These are phyloP conservation scores for Boletellus ananas DNA, from an alignment of 768 basidiomycete genomes.

Conservation along the genomic window DNA sequence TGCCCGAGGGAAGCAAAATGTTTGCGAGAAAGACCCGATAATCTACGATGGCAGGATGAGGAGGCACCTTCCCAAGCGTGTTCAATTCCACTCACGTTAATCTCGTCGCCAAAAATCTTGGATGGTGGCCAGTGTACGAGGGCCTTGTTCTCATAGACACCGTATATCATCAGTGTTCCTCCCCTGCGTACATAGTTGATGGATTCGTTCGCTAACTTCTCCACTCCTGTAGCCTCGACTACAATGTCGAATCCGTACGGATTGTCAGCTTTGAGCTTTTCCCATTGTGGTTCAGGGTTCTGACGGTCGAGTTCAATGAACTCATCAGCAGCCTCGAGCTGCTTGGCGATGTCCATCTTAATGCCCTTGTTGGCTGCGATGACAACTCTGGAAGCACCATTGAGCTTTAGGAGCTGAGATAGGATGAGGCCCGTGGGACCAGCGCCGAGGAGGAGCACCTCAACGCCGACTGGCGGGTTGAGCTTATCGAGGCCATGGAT, in stretches of 20 bases:
- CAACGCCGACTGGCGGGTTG: constrained; percentile 73
- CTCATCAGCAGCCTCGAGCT: constrained; percentile 76
- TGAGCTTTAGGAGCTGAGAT: constrained; percentile 81
- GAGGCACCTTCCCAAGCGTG: background rate
- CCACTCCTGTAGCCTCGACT: constrained; percentile 75
- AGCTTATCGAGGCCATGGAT: constrained; percentile 91
- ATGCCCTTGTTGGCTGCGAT: constrained; percentile 88
- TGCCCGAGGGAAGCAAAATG: constrained; percentile 86
- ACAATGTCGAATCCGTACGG: constrained; percentile 92
- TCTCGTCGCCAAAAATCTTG: constrained; percentile 76
- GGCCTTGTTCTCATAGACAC: constrained; percentile 85
- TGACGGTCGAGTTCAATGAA: constrained; percentile 82
- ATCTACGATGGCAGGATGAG: constrained; percentile 45
- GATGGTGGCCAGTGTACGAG: constrained; percentile 82
- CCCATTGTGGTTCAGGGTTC: constrained; percentile 75
- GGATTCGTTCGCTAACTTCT: constrained; percentile 80
- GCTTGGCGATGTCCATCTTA: constrained; percentile 83
- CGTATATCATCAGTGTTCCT: constrained; percentile 84
- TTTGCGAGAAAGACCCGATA: constrained; percentile 88
- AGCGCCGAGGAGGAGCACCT: constrained; percentile 84
- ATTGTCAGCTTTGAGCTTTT: constrained; percentile 71
- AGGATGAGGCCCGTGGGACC: constrained; percentile 91
- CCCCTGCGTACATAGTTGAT: constrained; percentile 88
- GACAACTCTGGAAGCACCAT: constrained; percentile 76
- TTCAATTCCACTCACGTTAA: constrained; percentile 37